phyloP scores from a whole-genome alignment of 179 eudicot genomes.

The Camellia oleifera region DNA sequence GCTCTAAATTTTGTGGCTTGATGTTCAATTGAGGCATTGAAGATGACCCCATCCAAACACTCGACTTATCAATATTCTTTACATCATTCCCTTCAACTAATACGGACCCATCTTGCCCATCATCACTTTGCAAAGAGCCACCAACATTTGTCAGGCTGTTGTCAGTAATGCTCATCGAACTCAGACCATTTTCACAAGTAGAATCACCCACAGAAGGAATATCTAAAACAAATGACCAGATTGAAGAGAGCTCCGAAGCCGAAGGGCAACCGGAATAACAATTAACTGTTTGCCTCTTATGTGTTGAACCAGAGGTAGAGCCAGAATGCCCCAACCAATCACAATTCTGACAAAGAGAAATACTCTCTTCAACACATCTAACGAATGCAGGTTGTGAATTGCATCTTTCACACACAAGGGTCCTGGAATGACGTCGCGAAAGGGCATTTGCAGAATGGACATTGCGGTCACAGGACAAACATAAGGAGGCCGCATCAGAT shows the following conservation, averaged over 20 bases:
- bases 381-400: conserved; percentile 70
- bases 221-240: conserved; percentile 79
- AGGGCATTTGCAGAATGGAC: conserved; percentile 96
- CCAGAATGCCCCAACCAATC: conserved; percentile 54
- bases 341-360: conserved; percentile 83
- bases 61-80: conserved; percentile 31
- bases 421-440: conserved; percentile 79
- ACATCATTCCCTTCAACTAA: conserved; percentile 24
- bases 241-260: conserved; percentile 66
- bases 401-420: conserved; percentile 89
- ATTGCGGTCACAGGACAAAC: conserved; percentile 91
- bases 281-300: conserved; percentile 57
- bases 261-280: conserved; percentile 93
- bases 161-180: conserved; percentile 60
- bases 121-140: conserved; percentile 26
- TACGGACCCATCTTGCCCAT: conserved; percentile 20
- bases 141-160: conserved; percentile 19
- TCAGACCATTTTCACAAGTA: conserved; percentile 59
- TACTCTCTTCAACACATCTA: conserved; percentile 68
- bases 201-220: conserved; percentile 40
- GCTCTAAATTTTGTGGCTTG: conserved; percentile 32
- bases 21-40: conserved; percentile 33
- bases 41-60: conserved; percentile 41
- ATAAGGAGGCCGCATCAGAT: conserved; percentile 82
- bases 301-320: conserved; percentile 39